phyloP scores from a whole-genome alignment of 2,329 filamentous ascomycete species.

The Neocatenulostroma microsporum region DNA sequence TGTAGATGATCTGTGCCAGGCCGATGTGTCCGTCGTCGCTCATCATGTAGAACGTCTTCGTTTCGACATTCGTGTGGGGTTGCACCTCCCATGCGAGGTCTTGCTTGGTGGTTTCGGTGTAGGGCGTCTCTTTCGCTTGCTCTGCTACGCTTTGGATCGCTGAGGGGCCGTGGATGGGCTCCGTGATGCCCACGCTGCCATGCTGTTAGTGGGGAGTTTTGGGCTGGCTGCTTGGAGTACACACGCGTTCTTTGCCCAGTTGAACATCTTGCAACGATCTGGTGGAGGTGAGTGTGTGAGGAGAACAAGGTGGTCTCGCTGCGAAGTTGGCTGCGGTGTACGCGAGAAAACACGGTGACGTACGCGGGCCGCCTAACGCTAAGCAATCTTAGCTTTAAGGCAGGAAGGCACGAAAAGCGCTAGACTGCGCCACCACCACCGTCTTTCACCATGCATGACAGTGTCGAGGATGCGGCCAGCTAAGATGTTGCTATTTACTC shows the following conservation, averaged over 20 bases:
- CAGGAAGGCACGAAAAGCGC: background rate
- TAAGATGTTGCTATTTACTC: too few relatives aligned
- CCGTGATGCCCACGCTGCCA: slow-evolving; percentile 66
- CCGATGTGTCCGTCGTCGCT: slow-evolving; percentile 68
- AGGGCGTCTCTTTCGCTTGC: slow-evolving; percentile 69
- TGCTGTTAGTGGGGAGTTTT: too few relatives aligned
- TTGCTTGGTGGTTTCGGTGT: slow-evolving; percentile 68
- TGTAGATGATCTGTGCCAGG: slow-evolving; percentile 91
- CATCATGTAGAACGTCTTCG: slow-evolving; percentile 86
- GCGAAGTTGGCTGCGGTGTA: too few relatives aligned
- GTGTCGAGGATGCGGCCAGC: too few relatives aligned
- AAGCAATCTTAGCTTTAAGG: too few relatives aligned
- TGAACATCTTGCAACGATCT: slow-evolving; percentile 63
- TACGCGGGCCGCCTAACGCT: too few relatives aligned
- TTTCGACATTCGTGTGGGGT: slow-evolving; percentile 86
- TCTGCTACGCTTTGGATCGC: slow-evolving; percentile 80
- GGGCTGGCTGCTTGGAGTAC: too few relatives aligned
- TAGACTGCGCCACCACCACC: background rate
- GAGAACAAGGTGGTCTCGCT: too few relatives aligned
- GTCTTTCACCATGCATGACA: too few relatives aligned
- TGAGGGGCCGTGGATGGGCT: slow-evolving; percentile 86
- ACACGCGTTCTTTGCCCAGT: slow-evolving; percentile 89
- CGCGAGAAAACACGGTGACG: background rate
- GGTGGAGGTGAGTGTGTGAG: background rate
- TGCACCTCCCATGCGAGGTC: slow-evolving; percentile 76